A percentile compares a stretch with the other conserved stretches of the same genome.
phyloP scores from a whole-genome alignment of 2,329 filamentous ascomycete genomes.

The Aspergillus pseudoterreus region DNA sequence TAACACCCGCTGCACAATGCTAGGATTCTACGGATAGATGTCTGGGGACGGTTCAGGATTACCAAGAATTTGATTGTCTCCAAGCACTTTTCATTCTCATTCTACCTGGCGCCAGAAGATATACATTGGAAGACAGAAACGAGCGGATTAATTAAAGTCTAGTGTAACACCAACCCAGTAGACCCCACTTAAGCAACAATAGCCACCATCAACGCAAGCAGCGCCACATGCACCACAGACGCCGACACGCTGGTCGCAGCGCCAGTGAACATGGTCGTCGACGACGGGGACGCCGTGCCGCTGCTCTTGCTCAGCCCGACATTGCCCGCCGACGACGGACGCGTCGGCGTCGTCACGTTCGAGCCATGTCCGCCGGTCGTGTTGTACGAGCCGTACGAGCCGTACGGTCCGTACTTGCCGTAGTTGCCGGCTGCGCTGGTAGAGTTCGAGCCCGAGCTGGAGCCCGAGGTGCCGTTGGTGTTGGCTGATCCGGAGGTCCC shows the following conservation, averaged over 20 bases:
- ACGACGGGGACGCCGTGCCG: not conserved
- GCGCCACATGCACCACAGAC: not conserved
- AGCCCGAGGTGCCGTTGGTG: not conserved
- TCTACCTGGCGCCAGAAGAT: no score
- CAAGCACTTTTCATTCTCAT: no score
- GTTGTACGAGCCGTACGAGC: no score
- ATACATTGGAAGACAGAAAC: not conserved
- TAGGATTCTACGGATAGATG: no score
- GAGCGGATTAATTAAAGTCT: not conserved
- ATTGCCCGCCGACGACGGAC: not conserved
- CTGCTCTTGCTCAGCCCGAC: not conserved
- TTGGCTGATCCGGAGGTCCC: not conserved
- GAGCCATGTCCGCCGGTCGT: not conserved
- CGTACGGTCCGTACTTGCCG: no score
- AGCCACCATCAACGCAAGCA: not conserved
- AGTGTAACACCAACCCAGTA: not conserved
- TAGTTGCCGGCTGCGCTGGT: no score
- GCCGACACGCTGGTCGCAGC: not conserved
- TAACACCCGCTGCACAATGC: no score
- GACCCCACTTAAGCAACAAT: not conserved
- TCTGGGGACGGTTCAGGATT: no score
- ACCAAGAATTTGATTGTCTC: no score
- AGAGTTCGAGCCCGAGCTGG: constrained; percentile 5
- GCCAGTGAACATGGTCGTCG: not conserved
- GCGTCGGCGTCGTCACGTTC: not conserved